These are phyloP conservation scores for Cylindrotheca fusiformis DNA, from an alignment of 108 stramenopile species.

Conservation along the genomic window DNA sequence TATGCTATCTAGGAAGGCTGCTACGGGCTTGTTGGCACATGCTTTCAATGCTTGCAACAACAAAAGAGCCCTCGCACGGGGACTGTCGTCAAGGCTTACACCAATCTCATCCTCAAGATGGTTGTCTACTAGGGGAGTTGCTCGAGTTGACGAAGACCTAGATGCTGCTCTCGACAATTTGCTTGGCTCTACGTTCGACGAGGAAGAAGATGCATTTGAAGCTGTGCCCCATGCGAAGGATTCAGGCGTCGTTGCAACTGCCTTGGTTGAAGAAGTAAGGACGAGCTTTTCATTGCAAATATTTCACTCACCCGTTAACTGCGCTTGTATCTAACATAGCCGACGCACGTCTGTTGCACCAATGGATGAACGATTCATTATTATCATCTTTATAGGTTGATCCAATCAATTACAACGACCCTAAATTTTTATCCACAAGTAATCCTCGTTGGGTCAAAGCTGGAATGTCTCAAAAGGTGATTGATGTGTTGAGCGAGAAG, in stretches of 20 bases:
- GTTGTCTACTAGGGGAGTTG: neutral
- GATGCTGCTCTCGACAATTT: slow-evolving; percentile 58
- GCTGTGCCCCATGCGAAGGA: slow-evolving; percentile 20
- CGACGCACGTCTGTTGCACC: slow-evolving; percentile 10
- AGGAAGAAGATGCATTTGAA: slow-evolving; percentile 14
- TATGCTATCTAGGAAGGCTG: slow-evolving; percentile 3
- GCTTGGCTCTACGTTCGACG: slow-evolving; percentile 38
- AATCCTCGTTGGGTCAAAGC: slow-evolving; percentile 78
- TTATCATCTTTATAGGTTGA: slow-evolving; percentile 10
- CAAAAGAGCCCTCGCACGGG: too few relatives aligned
- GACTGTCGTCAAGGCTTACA: neutral
- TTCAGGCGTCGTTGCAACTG: slow-evolving; percentile 25
- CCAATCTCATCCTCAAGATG: neutral
- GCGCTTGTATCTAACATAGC: too few relatives aligned
- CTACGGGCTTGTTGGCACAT: neutral
- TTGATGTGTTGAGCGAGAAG: slow-evolving; percentile 82
- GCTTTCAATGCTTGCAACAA: slow-evolving; percentile 2
- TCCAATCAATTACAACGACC: slow-evolving; percentile 51
- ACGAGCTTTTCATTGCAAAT: too few relatives aligned
- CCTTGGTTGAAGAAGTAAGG: slow-evolving; percentile 42
- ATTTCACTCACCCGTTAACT: too few relatives aligned
- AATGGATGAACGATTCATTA: neutral
- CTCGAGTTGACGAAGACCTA: slow-evolving; percentile 51
- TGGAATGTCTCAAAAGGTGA: slow-evolving; percentile 63
- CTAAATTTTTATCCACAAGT: slow-evolving; percentile 69